Conservation (phyloP, 768 basidiomycete species). For the Mycena chlorophos region DNA sequence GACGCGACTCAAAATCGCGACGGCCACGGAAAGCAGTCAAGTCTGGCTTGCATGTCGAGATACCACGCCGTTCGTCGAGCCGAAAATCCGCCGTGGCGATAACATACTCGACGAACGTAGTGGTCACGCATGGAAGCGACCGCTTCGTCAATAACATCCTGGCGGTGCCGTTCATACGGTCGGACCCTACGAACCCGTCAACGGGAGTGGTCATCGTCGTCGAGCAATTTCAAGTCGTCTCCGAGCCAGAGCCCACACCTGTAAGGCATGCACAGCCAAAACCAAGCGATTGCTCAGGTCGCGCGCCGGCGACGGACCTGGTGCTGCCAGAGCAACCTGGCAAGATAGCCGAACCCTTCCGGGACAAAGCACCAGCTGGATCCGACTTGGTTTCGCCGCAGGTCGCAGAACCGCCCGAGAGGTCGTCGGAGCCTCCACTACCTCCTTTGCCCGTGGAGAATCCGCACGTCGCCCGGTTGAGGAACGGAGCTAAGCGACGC, state of each 20-base stretch:
- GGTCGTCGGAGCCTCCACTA: neutral
- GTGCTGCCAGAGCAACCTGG: too few species aligned
- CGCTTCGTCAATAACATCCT: neutral
- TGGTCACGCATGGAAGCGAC: neutral
- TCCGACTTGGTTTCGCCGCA: neutral
- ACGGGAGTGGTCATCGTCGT: neutral
- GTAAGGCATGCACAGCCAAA: too few species aligned
- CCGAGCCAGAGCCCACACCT: too few species aligned
- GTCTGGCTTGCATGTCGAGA: too few species aligned
- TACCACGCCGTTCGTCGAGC: neutral
- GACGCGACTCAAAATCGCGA: too few species aligned
- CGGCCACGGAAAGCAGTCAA: too few species aligned
- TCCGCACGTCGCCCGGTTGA: neutral
- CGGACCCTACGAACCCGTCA: neutral
- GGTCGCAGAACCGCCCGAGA: neutral
- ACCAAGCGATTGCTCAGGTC: too few species aligned
- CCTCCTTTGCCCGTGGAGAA: neutral
- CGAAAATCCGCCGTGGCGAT: neutral
- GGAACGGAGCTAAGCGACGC: neutral
- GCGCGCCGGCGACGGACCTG: too few species aligned
- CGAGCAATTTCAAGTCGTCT: neutral
- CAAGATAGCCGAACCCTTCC: too few species aligned
- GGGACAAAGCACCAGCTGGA: too few species aligned
- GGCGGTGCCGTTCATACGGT: neutral
- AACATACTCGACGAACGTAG: too few species aligned